A percentile compares a stretch with the other conserved stretches of the same genome.
These are phyloP conservation scores for Phtheirospermum japonicum DNA, from an alignment of 257 asterid genomes.

Conservation along the genomic window DNA sequence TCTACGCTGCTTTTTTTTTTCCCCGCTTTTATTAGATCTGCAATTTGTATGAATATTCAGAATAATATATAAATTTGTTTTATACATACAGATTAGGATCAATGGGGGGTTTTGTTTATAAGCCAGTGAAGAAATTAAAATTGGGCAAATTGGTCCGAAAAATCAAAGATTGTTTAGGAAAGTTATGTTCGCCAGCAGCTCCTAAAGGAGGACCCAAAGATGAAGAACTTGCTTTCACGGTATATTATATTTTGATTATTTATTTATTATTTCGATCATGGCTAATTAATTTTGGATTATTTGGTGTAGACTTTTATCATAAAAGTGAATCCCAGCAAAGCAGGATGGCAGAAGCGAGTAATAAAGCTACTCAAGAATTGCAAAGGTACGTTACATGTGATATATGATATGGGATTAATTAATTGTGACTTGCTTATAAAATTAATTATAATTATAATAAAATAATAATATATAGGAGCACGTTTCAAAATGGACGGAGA, in stretches of 20 bases:
- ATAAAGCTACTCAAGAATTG: conserved; percentile 3
- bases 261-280: not conserved
- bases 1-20: too few relatives aligned
- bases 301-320: conserved; percentile 31
- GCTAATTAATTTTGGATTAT: not conserved
- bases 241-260: not conserved
- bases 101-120: not conserved
- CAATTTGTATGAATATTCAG: too few relatives aligned
- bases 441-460: not conserved
- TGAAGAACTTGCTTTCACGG: not conserved
- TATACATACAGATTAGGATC: not conserved
- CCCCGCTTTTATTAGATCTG: too few relatives aligned
- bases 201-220: too few relatives aligned
- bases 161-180: too few relatives aligned
- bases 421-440: too few relatives aligned
- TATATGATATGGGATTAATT: too few relatives aligned
- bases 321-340: conserved; percentile 28
- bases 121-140: not conserved
- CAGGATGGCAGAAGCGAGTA: conserved; percentile 35
- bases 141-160: not conserved
- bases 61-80: not conserved
- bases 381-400: too few relatives aligned
- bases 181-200: too few relatives aligned
- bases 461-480: not conserved
- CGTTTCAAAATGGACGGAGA: conserved; percentile 29